Evolutionary conservation across 306 rosid genomes (phyloP).

Genomic region (Rosa persica): DNA sequence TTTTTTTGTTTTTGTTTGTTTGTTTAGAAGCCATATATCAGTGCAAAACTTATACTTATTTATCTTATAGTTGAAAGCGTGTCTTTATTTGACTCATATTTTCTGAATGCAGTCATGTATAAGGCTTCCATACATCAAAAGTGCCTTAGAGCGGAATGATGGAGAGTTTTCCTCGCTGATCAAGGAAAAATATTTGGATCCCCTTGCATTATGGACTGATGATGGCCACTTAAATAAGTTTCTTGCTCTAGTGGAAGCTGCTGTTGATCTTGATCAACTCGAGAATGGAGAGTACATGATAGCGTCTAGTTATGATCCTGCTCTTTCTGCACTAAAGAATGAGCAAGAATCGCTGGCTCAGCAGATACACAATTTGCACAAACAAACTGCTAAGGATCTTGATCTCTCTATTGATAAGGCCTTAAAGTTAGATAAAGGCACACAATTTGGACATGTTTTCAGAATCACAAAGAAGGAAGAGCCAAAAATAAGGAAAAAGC

Average conservation of each 20-base stretch:
- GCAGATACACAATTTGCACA: slow-evolving; percentile 72
- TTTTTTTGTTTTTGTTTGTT: neutral
- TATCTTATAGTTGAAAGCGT: slow-evolving; percentile 7
- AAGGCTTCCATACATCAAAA: slow-evolving; percentile 76
- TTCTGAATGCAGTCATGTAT: slow-evolving; percentile 75
- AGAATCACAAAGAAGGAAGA: slow-evolving; percentile 98
- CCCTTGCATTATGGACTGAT: slow-evolving; percentile 71
- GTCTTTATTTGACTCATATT: slow-evolving; percentile 24
- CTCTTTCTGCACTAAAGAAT: slow-evolving; percentile 61
- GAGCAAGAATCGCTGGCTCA: slow-evolving; percentile 65
- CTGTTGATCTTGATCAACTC: slow-evolving; percentile 94
- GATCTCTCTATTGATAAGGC: slow-evolving; percentile 85
- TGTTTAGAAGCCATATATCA: neutral
- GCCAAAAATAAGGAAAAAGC: slow-evolving; percentile 94
- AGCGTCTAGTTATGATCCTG: slow-evolving; percentile 74
- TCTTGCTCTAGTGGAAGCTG: slow-evolving; percentile 74
- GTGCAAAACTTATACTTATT: neutral
- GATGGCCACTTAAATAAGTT: slow-evolving; percentile 74
- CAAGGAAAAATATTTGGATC: slow-evolving; percentile 61
- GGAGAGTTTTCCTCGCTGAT: slow-evolving; percentile 75
- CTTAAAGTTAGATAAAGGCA: slow-evolving; percentile 80
- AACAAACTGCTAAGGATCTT: slow-evolving; percentile 78
- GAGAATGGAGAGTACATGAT: slow-evolving; percentile 95
- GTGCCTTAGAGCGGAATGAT: slow-evolving; percentile 60
- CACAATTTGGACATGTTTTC: slow-evolving; percentile 94